Evolutionary conservation across 129 eudicot species (phyloP).

Genomic region (Scalesia atractyloides): DNA sequence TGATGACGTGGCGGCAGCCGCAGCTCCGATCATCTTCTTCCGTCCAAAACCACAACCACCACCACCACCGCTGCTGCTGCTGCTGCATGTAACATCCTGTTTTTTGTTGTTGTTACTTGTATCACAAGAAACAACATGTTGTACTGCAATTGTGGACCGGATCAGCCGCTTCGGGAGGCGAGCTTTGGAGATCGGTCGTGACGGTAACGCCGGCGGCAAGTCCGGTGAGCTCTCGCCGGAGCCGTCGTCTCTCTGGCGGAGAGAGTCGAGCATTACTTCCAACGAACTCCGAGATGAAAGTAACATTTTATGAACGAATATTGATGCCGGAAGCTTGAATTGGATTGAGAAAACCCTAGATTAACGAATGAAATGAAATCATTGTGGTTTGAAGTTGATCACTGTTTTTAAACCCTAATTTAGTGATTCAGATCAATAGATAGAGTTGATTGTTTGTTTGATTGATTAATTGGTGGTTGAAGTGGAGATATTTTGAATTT

Average conservation of each 20-base stretch:
- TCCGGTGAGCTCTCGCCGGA: constrained; percentile 51
- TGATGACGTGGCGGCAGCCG: constrained; percentile 44
- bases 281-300: constrained; percentile 72
- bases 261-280: constrained; percentile 87
- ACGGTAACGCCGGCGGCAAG: constrained; percentile 78
- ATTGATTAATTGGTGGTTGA: background rate
- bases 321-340: constrained; percentile 26
- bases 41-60: constrained; percentile 32
- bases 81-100: background rate
- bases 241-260: constrained; percentile 52
- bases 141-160: constrained; percentile 37
- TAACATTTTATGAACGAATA: constrained; percentile 22
- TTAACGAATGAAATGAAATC: constrained; percentile 4
- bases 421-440: background rate
- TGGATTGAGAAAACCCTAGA: constrained; percentile 17
- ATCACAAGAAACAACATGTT: constrained; percentile 14
- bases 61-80: constrained; percentile 19
- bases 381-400: background rate
- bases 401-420: background rate
- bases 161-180: constrained; percentile 66
- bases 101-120: constrained; percentile 2
- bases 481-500: background rate
- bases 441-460: too few species aligned
- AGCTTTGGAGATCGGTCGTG: constrained; percentile 67
- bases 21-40: constrained; percentile 46